Evolutionary conservation across 371 early-diverging fungal species (phyloP).

Genomic region (Mortierella sp.): DNA sequence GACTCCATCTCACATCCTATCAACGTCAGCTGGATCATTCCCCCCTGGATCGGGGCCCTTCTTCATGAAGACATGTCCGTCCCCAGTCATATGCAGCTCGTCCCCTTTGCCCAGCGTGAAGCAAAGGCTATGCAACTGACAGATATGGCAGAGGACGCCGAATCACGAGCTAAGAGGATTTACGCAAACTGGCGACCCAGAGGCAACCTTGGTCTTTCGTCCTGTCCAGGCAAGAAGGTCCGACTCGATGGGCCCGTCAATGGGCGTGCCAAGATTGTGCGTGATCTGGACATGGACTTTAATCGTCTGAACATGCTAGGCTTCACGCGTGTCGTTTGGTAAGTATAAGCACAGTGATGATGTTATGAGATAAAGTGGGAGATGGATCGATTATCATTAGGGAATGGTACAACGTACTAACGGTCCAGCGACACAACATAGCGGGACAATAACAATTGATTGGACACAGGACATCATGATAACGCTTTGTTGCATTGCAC

Average conservation of each 20-base stretch:
- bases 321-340: slow-evolving; percentile 81
- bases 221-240: slow-evolving; percentile 90
- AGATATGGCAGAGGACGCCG: slow-evolving; percentile 23
- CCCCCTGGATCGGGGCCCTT: slow-evolving; percentile 52
- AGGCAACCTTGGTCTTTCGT: slow-evolving; percentile 80
- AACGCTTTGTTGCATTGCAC: slow-evolving; percentile 19
- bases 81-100: slow-evolving; percentile 54
- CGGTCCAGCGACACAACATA: slow-evolving; percentile 1
- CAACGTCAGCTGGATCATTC: slow-evolving; percentile 73
- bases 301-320: slow-evolving; percentile 70
- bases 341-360: slow-evolving; percentile 30
- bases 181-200: slow-evolving; percentile 47
- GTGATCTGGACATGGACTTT: slow-evolving; percentile 83
- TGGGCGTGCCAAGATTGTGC: slow-evolving; percentile 80
- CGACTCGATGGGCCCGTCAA: slow-evolving; percentile 82
- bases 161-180: slow-evolving; percentile 29
- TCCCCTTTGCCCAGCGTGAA: slow-evolving; percentile 59
- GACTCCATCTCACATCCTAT: slow-evolving; percentile 71
- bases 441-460: slow-evolving; percentile 1
- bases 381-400: not conserved
- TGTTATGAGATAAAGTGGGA: not conserved
- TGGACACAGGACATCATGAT: not conserved
- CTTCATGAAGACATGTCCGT: slow-evolving; percentile 57
- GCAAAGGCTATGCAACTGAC: slow-evolving; percentile 36
- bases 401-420: not conserved